These are phyloP conservation scores for Mycena vitilis DNA, from an alignment of 768 basidiomycete genomes.

Conservation along the genomic window DNA sequence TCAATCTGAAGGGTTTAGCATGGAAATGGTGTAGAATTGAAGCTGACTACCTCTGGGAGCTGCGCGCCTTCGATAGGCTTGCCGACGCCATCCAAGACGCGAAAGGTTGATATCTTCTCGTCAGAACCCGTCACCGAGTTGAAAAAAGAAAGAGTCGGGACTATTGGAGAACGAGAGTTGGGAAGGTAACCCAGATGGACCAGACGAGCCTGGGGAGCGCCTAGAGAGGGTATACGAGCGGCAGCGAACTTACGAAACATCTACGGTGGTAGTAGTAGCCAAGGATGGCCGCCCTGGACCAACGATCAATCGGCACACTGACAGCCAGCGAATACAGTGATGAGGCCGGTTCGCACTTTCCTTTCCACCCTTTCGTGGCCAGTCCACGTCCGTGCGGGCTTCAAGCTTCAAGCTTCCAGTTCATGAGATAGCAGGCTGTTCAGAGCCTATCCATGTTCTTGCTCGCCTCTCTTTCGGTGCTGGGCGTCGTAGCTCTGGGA, in stretches of 20 bases:
- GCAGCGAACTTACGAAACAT: conserved; percentile 16
- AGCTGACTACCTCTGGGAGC: conserved; percentile 73
- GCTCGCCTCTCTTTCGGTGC: conserved; percentile 44
- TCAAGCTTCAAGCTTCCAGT: conserved; percentile 36
- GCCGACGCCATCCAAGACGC: conserved; percentile 87
- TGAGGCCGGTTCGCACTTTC: not conserved
- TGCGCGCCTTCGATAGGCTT: conserved; percentile 77
- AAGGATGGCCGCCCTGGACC: not conserved
- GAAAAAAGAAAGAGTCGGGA: conserved; percentile 80
- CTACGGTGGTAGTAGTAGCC: conserved; percentile 4
- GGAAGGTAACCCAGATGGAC: conserved; percentile 47
- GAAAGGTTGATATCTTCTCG: conserved; percentile 84
- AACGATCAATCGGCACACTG: not conserved
- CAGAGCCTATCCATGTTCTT: conserved; percentile 41
- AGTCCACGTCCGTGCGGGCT: conserved; percentile 42
- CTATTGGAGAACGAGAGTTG: conserved; percentile 69
- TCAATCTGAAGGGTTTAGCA: conserved; percentile 62
- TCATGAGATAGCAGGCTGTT: conserved; percentile 39
- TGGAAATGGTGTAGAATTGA: not conserved
- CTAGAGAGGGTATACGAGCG: conserved; percentile 14
- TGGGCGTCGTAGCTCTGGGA: conserved; percentile 48
- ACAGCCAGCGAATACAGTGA: no score
- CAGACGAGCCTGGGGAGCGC: conserved; percentile 9
- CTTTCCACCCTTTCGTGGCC: conserved; percentile 44
- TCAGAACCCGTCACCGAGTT: conserved; percentile 75